Evolutionary conservation across 1,139 yeast genomes (phyloP).

Genomic region (Nakaseomyces glabratus): DNA sequence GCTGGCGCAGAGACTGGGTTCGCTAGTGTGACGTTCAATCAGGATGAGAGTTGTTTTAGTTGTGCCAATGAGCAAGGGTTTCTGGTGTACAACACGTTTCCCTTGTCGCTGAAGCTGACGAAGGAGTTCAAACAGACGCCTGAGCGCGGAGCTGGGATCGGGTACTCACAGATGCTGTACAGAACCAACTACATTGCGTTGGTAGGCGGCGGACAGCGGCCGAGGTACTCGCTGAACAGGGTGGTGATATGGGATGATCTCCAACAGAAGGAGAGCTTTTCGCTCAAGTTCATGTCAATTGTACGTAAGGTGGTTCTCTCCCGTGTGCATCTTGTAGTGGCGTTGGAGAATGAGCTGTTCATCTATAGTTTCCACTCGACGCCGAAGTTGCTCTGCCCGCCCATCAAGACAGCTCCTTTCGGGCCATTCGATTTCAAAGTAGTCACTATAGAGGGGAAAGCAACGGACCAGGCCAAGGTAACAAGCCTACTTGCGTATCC

Average conservation of each 20-base stretch:
- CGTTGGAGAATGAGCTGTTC: slow-evolving; percentile 55
- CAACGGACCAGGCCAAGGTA: slow-evolving; percentile 7
- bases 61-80: slow-evolving; percentile 76
- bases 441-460: slow-evolving; percentile 3
- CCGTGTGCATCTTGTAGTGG: slow-evolving; percentile 65
- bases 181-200: slow-evolving; percentile 83
- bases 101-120: slow-evolving; percentile 69
- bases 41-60: slow-evolving; percentile 86
- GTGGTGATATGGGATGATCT: slow-evolving; percentile 86
- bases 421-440: slow-evolving; percentile 23
- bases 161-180: slow-evolving; percentile 71
- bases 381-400: slow-evolving; percentile 58
- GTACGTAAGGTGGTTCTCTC: slow-evolving; percentile 67
- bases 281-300: slow-evolving; percentile 65
- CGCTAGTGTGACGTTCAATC: slow-evolving; percentile 47
- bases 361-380: slow-evolving; percentile 77
- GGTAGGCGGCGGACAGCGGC: slow-evolving; percentile 80
- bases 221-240: slow-evolving; percentile 68
- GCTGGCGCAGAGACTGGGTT: slow-evolving; percentile 14
- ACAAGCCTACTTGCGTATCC: slow-evolving; percentile 22
- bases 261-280: slow-evolving; percentile 64
- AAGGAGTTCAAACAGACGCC: slow-evolving; percentile 39
- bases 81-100: slow-evolving; percentile 79
- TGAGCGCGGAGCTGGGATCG: slow-evolving; percentile 45
- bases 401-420: slow-evolving; percentile 29